Conservation (phyloP, 2,329 filamentous ascomycete genomes). For the Lasiodiplodia theobromae region DNA sequence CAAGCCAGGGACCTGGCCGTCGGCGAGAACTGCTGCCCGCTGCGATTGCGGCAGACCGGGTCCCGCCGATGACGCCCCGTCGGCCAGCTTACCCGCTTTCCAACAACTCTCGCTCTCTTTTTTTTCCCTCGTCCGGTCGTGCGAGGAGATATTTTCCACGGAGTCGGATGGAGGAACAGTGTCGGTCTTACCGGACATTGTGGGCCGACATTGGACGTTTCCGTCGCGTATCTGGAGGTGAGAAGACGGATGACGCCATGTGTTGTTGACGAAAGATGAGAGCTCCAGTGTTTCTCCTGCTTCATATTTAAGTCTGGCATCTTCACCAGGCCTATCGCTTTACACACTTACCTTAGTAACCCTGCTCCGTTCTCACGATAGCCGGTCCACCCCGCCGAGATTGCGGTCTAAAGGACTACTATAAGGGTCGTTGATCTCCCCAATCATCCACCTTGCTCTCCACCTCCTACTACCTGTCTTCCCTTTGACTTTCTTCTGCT, state of each 20-base stretch:
- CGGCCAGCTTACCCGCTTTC: not conserved
- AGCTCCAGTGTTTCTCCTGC: not conserved
- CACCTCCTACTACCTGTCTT: not conserved
- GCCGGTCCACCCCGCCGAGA: conserved; percentile 7
- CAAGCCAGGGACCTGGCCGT: not conserved
- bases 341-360: conserved; percentile 2
- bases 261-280: not conserved
- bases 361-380: not conserved
- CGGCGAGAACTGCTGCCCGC: not conserved
- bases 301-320: not conserved
- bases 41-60: conserved; percentile 7
- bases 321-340: not conserved
- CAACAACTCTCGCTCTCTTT: not conserved
- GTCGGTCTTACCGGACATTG: not conserved
- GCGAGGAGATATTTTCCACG: not conserved
- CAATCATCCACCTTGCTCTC: not conserved
- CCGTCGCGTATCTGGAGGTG: not conserved
- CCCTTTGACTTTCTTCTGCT: not conserved
- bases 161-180: not conserved
- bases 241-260: not conserved
- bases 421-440: conserved; percentile 1
- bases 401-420: not conserved
- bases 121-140: not conserved
- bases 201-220: not conserved
- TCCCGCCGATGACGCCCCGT: conserved; percentile 14